A percentile compares a stretch with the other conserved stretches of the same genome.
Conservation (phyloP, 202 grass and related monocot species). For the Carex sylvatica region DNA sequence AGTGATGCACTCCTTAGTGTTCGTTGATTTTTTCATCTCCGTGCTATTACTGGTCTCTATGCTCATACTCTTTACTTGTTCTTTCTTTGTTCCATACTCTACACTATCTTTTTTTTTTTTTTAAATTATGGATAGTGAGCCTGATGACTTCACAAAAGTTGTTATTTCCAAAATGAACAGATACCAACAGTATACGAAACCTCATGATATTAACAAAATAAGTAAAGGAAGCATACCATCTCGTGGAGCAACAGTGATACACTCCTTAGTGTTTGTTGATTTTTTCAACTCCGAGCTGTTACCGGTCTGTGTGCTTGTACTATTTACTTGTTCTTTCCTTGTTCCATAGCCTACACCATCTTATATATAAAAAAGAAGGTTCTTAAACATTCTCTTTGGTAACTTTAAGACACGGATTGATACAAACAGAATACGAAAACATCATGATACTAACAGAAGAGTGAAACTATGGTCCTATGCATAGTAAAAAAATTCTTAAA, state of each 20-base stretch:
- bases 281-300: conserved; percentile 32
- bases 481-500: too few relatives aligned
- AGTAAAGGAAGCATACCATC: conserved; percentile 38
- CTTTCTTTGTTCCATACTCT: too few relatives aligned
- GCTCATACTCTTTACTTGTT: too few relatives aligned
- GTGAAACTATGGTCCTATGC: too few relatives aligned
- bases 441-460: neutral
- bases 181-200: too few relatives aligned
- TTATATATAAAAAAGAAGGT: neutral
- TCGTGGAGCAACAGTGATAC: conserved; percentile 31
- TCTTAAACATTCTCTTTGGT: neutral
- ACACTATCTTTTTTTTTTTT: too few relatives aligned
- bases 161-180: too few relatives aligned
- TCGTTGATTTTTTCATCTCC: conserved; percentile 41
- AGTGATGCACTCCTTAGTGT: conserved; percentile 25
- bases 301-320: neutral
- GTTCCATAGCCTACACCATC: neutral
- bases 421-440: too few relatives aligned
- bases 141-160: too few relatives aligned
- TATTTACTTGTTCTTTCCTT: neutral
- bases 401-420: neutral
- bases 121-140: too few relatives aligned
- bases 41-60: conserved; percentile 7
- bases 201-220: too few relatives aligned
- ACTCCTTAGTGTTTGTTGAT: conserved; percentile 28